Percentiles rank a stretch among this genome's conserved stretches.
phyloP scores from a whole-genome alignment of 2,329 filamentous ascomycete species.

The Botrytis porri region DNA sequence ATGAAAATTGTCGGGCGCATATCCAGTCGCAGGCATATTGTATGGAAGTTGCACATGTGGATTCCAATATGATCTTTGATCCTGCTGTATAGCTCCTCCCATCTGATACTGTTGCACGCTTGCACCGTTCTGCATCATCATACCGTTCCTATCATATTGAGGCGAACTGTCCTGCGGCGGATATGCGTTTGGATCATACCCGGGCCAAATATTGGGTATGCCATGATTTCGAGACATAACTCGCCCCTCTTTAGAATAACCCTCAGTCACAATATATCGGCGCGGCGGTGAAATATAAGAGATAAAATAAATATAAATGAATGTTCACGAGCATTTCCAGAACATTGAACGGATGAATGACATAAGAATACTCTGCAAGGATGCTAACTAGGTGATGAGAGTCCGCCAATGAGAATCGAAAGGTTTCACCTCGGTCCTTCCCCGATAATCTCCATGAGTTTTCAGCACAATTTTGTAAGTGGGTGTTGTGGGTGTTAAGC shows the following conservation, averaged over 20 bases:
- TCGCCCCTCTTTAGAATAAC: conserved; percentile 7
- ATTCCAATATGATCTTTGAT: conserved; percentile 16
- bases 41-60: conserved; percentile 9
- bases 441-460: not conserved
- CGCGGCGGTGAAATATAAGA: not conserved
- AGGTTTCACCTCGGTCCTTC: not conserved
- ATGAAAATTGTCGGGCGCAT: conserved; percentile 16
- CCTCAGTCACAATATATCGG: not conserved
- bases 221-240: conserved; percentile 20
- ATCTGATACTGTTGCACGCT: conserved; percentile 16
- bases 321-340: not conserved
- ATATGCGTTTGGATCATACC: conserved; percentile 20
- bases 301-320: conserved; percentile 1
- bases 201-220: conserved; percentile 15
- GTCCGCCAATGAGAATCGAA: not conserved
- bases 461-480: conserved; percentile 9
- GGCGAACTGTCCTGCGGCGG: conserved; percentile 15
- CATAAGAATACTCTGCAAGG: conserved; percentile 10
- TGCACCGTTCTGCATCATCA: conserved; percentile 16
- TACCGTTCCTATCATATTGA: conserved; percentile 16
- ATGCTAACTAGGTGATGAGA: not conserved
- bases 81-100: conserved; percentile 11
- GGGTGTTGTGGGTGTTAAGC: not conserved
- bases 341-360: conserved; percentile 6
- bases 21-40: conserved; percentile 11